Evolutionary conservation across 2,329 filamentous ascomycete species (phyloP).

Genomic region (Claviceps lovelessii): DNA sequence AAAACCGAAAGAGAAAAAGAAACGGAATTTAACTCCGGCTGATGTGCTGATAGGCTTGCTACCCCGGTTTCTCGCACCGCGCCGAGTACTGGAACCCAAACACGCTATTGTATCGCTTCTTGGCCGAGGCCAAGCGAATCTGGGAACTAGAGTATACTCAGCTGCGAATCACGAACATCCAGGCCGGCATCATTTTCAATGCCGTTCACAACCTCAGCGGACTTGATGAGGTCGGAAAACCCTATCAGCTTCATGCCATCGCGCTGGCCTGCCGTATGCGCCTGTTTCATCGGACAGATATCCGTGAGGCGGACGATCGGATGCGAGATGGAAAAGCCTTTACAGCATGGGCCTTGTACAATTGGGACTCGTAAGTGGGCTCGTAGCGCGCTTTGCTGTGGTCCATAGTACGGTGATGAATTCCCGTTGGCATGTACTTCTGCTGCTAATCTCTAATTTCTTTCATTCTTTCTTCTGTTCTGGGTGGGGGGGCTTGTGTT

Average conservation of each 20-base stretch:
- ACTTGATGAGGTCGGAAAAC: slow-evolving; percentile 22
- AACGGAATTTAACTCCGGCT: not conserved
- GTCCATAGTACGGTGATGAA: not conserved
- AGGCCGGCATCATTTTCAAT: slow-evolving; percentile 21
- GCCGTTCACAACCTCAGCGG: slow-evolving; percentile 19
- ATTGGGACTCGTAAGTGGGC: slow-evolving; percentile 18
- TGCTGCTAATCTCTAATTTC: not conserved
- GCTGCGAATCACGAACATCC: slow-evolving; percentile 20
- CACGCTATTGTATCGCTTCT: slow-evolving; percentile 21
- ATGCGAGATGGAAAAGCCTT: slow-evolving; percentile 11
- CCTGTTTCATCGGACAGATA: slow-evolving; percentile 13
- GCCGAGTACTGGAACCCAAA: slow-evolving; percentile 23
- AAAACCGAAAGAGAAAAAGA: not conserved
- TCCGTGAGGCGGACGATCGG: slow-evolving; percentile 8
- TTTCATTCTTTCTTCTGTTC: not conserved
- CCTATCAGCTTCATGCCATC: slow-evolving; percentile 19
- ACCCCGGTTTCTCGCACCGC: slow-evolving; percentile 13
- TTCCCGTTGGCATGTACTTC: not conserved
- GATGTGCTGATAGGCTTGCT: slow-evolving; percentile 15
- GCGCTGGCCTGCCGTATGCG: slow-evolving; percentile 18
- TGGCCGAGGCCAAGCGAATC: slow-evolving; percentile 24
- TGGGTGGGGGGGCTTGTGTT: slow-evolving; percentile 3
- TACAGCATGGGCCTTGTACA: slow-evolving; percentile 23
- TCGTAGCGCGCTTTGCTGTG: no score
- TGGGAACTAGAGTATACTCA: slow-evolving; percentile 21